Evolutionary conservation across 805 yeast species (phyloP).

Genomic region (Saccharomycopsis sp.): DNA sequence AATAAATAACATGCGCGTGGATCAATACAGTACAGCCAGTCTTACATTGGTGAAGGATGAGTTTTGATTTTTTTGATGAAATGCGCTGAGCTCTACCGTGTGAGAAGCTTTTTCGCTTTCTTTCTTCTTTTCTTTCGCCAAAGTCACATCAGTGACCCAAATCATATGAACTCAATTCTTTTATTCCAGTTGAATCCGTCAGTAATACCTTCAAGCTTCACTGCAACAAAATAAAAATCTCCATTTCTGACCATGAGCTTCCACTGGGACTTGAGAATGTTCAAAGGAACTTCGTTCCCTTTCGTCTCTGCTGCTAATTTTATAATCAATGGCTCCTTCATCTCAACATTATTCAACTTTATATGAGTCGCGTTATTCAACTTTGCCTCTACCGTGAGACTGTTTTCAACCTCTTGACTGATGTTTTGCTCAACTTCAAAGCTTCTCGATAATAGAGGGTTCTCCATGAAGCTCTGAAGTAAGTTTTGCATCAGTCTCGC

Average conservation of each 20-base stretch:
- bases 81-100: background rate
- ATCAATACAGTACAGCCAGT: no score
- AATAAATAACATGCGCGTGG: no score
- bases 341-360: slow-evolving; percentile 1
- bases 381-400: background rate
- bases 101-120: background rate
- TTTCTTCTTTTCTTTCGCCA: background rate
- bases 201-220: slow-evolving; percentile 10
- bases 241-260: slow-evolving; percentile 4
- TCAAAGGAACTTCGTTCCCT: background rate
- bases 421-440: background rate
- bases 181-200: slow-evolving; percentile 5
- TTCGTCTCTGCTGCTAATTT: background rate
- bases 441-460: background rate
- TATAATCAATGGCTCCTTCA: slow-evolving; percentile 1
- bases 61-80: background rate
- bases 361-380: background rate
- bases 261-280: slow-evolving; percentile 9
- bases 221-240: background rate
- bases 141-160: background rate
- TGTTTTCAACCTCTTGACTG: background rate
- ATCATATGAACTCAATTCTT: slow-evolving; percentile 1
- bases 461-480: background rate
- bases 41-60: background rate
- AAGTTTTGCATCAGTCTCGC: background rate